Percentiles rank a stretch among this genome's conserved stretches.
These are phyloP conservation scores for Xerocomus brunneocitrinus DNA, from an alignment of 768 basidiomycete species.

Conservation along the genomic window DNA sequence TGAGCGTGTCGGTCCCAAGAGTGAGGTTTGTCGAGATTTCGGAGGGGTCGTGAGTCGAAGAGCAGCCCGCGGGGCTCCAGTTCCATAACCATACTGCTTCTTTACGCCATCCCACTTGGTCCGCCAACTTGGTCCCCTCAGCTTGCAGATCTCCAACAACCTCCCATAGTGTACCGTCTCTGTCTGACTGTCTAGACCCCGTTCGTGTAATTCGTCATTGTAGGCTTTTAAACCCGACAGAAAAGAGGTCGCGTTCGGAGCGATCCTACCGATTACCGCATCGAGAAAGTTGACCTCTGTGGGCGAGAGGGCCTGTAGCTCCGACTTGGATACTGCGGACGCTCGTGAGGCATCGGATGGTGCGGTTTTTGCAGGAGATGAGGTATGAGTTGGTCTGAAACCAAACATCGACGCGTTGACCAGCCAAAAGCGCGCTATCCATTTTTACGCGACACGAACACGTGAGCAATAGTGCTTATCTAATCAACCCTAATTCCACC, in stretches of 20 bases:
- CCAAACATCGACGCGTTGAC: constrained; percentile 34
- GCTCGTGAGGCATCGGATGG: constrained; percentile 37
- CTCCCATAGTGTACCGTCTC: constrained; percentile 82
- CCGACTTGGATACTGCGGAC: constrained; percentile 40
- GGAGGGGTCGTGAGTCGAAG: constrained; percentile 16
- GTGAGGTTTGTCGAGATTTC: constrained; percentile 12
- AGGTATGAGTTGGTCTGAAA: constrained; percentile 46
- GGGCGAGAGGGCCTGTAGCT: constrained; percentile 46
- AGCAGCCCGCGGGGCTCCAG: constrained; percentile 11
- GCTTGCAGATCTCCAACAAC: constrained; percentile 74
- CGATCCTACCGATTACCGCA: constrained; percentile 65
- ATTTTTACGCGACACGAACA: constrained; percentile 27
- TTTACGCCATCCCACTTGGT: constrained; percentile 79
- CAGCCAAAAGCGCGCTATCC: constrained; percentile 10
- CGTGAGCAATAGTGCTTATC: constrained; percentile 24
- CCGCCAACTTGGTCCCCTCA: constrained; percentile 77
- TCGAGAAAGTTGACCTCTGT: constrained; percentile 71
- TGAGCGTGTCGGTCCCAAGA: constrained; percentile 21
- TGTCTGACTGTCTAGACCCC: constrained; percentile 67
- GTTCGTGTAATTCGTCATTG: constrained; percentile 69
- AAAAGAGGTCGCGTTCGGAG: constrained; percentile 67
- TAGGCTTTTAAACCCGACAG: constrained; percentile 82
- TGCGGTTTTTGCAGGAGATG: constrained; percentile 39
- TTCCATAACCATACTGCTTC: constrained; percentile 43
- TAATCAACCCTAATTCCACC: constrained; percentile 10